These are phyloP conservation scores for Piromyces sp. DNA, from an alignment of 192 early-diverging fungal species.

Conservation along the genomic window DNA sequence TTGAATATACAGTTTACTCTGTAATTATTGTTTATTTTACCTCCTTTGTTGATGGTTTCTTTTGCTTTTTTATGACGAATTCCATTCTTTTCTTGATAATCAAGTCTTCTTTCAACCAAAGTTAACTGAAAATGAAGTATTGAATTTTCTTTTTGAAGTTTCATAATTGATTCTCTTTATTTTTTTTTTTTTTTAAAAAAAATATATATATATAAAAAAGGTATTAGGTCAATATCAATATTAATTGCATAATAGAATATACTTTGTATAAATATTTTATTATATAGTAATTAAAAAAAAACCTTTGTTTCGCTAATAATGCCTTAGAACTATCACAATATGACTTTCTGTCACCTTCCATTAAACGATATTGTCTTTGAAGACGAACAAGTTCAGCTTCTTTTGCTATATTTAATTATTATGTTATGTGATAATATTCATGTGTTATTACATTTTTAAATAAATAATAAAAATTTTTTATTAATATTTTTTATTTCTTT, in stretches of 20 bases:
- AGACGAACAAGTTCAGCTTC: background rate
- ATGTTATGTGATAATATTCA: no score
- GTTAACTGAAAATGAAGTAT: background rate
- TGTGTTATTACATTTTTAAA: no score
- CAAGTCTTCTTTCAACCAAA: background rate
- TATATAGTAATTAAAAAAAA: no score
- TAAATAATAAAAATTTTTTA: no score
- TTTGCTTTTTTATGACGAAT: background rate
- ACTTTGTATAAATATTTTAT: no score
- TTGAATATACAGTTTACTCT: no score
- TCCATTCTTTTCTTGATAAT: background rate
- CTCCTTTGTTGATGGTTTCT: background rate
- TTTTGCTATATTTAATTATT: background rate
- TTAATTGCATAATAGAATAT: no score
- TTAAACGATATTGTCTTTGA: conserved; percentile 2
- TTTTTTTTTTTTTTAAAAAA: no score
- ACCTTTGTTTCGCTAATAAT: conserved; percentile 2
- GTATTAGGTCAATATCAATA: no score
- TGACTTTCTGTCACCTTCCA: conserved; percentile 1
- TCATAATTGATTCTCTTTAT: background rate
- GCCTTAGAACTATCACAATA: background rate
- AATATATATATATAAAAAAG: no score
- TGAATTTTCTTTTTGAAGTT: background rate
- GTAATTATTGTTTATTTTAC: no score
- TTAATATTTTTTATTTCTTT: no score